Conservation (phyloP, 192 early-diverging fungal species). For the Chytriomyces sp. region DNA sequence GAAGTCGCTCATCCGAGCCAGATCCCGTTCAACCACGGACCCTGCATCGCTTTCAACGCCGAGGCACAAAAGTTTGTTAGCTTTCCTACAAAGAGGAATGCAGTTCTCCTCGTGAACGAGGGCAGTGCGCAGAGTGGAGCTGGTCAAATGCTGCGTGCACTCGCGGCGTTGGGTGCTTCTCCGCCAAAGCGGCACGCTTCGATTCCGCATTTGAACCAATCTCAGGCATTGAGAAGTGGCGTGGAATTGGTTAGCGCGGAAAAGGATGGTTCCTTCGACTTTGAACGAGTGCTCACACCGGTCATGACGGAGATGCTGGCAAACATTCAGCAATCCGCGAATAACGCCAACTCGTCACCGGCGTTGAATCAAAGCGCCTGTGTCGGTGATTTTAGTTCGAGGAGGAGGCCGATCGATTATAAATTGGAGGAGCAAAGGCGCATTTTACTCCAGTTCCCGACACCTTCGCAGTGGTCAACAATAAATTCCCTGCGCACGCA, state of each 20-base stretch:
- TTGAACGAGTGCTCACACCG: not conserved
- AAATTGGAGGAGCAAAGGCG: not conserved
- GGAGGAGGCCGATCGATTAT: not conserved
- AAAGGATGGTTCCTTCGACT: conserved; percentile 3
- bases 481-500: conserved; percentile 62
- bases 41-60: conserved; percentile 36
- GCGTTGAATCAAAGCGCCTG: not conserved
- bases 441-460: not conserved
- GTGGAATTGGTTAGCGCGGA: not conserved
- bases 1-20: conserved; percentile 36
- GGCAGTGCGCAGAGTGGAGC: not conserved
- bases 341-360: not conserved
- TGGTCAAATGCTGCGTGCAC: not conserved
- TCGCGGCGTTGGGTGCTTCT: not conserved
- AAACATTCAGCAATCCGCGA: not conserved
- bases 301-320: not conserved
- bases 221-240: not conserved
- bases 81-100: conserved; percentile 52
- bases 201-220: too few relatives aligned
- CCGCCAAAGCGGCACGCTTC: not conserved
- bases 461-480: conserved; percentile 50
- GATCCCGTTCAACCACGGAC: conserved; percentile 48
- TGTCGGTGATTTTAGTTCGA: not conserved
- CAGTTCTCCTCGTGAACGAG: conserved; percentile 12
- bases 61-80: conserved; percentile 46